Conservation (phyloP, 768 basidiomycete species). For the Leccinum aurantiacum region DNA sequence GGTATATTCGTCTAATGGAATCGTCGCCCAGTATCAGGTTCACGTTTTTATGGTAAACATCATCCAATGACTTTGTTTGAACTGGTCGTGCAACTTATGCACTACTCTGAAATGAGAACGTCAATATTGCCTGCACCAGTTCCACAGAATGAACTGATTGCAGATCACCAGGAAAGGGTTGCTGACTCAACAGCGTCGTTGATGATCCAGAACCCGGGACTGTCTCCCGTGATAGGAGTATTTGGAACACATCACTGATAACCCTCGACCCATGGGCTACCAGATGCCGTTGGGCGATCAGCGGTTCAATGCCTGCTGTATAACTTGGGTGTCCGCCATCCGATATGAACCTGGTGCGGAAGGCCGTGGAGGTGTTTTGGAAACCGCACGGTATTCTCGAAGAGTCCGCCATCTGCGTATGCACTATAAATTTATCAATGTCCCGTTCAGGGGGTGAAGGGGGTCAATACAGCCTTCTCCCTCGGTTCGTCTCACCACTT, state of each 20-base stretch:
- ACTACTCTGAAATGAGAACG: neutral
- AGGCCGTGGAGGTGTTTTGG: neutral
- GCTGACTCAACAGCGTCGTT: no score
- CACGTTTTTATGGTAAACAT: neutral
- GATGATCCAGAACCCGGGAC: no score
- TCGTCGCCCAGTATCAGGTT: neutral
- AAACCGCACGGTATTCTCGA: neutral
- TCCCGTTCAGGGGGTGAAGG: no score
- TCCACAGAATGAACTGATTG: no score
- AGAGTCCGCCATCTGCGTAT: neutral
- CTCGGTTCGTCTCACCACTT: neutral
- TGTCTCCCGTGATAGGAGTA: no score
- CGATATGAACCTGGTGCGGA: neutral
- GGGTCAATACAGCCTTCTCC: neutral
- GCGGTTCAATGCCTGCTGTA: neutral
- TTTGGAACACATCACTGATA: no score
- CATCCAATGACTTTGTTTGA: neutral
- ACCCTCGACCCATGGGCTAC: no score
- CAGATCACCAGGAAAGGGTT: no score
- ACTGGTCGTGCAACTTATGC: neutral
- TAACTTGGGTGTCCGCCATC: neutral
- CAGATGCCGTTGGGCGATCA: neutral
- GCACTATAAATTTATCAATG: neutral
- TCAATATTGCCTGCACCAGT: neutral
- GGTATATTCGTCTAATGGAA: neutral